Evolutionary conservation across 129 eudicot genomes (phyloP).

Genomic region (Kitagawia praeruptora): DNA sequence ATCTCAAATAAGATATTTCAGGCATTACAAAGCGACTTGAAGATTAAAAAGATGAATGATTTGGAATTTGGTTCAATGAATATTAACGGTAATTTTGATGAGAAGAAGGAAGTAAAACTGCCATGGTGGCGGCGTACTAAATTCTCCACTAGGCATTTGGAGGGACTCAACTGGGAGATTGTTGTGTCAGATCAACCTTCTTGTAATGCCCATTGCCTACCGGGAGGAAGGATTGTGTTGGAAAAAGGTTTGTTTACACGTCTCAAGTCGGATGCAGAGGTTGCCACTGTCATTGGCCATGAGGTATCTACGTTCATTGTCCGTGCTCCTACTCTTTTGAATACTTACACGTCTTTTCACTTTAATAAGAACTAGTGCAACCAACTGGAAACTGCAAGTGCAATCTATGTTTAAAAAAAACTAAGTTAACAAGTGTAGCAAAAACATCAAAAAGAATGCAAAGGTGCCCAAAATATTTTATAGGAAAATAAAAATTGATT

Average conservation of each 20-base stretch:
- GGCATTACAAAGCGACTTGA: constrained; percentile 59
- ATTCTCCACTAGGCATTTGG: constrained; percentile 53
- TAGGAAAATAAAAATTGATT: background rate
- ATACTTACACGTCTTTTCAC: background rate
- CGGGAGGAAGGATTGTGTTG: constrained; percentile 96
- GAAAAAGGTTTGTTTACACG: constrained; percentile 63
- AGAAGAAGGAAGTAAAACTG: constrained; percentile 1
- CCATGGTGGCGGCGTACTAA: constrained; percentile 28
- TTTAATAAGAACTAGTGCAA: background rate
- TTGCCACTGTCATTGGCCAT: constrained; percentile 77
- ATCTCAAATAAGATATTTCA: constrained; percentile 54
- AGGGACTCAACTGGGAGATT: constrained; percentile 80
- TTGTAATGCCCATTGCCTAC: constrained; percentile 65
- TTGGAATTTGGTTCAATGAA: constrained; percentile 51
- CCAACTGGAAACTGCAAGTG: background rate
- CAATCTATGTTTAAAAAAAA: too few relatives aligned
- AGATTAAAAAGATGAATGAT: constrained; percentile 34
- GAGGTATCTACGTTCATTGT: constrained; percentile 36
- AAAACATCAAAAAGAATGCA: too few relatives aligned
- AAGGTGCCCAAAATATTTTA: background rate
- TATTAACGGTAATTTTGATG: constrained; percentile 20
- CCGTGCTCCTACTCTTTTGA: background rate
- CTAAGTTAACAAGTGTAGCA: too few relatives aligned
- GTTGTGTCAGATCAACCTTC: constrained; percentile 55
- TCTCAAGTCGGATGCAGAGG: constrained; percentile 54